Evolutionary conservation across 345 rosid species (phyloP), one percentile per base, ranked within the genome.

Genomic region (Sisymbrium altissimum): DNA sequence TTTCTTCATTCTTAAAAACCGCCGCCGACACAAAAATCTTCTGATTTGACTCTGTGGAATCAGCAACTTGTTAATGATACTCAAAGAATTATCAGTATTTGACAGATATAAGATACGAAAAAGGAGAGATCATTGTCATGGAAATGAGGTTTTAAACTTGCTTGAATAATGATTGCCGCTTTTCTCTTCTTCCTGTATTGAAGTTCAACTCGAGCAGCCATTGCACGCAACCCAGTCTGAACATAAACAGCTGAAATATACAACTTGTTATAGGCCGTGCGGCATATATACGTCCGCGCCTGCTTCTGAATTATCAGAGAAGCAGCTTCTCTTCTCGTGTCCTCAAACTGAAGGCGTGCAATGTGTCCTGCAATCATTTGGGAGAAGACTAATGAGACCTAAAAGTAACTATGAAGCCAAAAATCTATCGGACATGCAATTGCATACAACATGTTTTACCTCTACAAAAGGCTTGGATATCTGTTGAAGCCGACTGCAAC

Each of bases 111-210:
- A 52, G 62, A 62, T 9, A 49, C 18, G 65, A 64, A 57, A 30
- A 55, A 15, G 1, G 46, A 70, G 50, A 69, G 39, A 29, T 55
- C 15, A 44, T 44, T 50, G 41, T 68, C 60, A 65, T 54, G 30
- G 74, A 43, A n/a, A 72, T 35, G 69, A 27, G 32, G 27, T 30
- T 68, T 57, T 52, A 38, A 58, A 57, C 79, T 74, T 84, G 88
- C 99, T 90, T 92, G 97, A 75, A 95, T 89, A 62, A 81, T 33
- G 58, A 76, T 82, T 17, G 96, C 92, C 25, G 94, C 93, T 70
- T 32, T 83, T 56, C 74, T 86, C 71, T 72, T 85, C 89, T 82
- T 86, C 81, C 82, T 90, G 74, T 78, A 71, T n/a, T 64, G 81
- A 72, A 85, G 78, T 73, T 87, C 92, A 73, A 74, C 82, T 60